phyloP scores from a whole-genome alignment of 768 basidiomycete species.

The Lyophyllum atratum region DNA sequence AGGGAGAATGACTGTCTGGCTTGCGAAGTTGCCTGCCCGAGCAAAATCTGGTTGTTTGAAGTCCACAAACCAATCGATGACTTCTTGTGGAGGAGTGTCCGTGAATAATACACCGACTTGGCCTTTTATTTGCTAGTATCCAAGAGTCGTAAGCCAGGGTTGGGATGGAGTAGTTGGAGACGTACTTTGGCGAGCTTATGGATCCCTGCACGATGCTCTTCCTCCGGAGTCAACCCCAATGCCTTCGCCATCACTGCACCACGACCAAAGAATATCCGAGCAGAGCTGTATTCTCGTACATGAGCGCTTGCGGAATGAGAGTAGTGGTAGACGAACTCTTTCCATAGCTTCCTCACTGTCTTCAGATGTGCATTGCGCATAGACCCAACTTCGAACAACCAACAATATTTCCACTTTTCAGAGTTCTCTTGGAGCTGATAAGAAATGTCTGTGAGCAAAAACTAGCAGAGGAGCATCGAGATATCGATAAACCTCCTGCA shows the following conservation, averaged over 20 bases:
- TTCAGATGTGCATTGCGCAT: slow-evolving; percentile 96
- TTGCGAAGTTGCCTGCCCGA: slow-evolving; percentile 80
- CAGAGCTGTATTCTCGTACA: slow-evolving; percentile 53
- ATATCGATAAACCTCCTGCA: slow-evolving; percentile 63
- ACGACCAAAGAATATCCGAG: slow-evolving; percentile 87
- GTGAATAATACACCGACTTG: slow-evolving; percentile 95
- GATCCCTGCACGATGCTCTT: slow-evolving; percentile 80
- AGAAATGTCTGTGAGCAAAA: slow-evolving; percentile 2
- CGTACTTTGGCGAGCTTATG: slow-evolving; percentile 77
- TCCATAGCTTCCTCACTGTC: slow-evolving; percentile 92
- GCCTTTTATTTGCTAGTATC: slow-evolving; percentile 83
- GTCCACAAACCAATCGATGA: slow-evolving; percentile 91
- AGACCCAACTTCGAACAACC: slow-evolving; percentile 92
- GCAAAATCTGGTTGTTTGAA: slow-evolving; percentile 92
- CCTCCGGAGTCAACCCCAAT: slow-evolving; percentile 82
- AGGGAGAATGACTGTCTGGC: slow-evolving; percentile 73
- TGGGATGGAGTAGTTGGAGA: slow-evolving; percentile 6
- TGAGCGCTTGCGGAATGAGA: slow-evolving; percentile 2
- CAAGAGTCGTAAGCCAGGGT: slow-evolving; percentile 3
- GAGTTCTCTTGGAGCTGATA: slow-evolving; percentile 75
- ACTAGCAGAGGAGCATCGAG: background rate
- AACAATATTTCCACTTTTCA: slow-evolving; percentile 94
- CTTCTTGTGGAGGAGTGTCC: slow-evolving; percentile 85
- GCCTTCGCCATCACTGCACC: slow-evolving; percentile 95
- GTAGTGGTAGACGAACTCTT: slow-evolving; percentile 59